phyloP scores from a whole-genome alignment of 2,329 filamentous ascomycete species.

The Mycosphaerella sp. region DNA sequence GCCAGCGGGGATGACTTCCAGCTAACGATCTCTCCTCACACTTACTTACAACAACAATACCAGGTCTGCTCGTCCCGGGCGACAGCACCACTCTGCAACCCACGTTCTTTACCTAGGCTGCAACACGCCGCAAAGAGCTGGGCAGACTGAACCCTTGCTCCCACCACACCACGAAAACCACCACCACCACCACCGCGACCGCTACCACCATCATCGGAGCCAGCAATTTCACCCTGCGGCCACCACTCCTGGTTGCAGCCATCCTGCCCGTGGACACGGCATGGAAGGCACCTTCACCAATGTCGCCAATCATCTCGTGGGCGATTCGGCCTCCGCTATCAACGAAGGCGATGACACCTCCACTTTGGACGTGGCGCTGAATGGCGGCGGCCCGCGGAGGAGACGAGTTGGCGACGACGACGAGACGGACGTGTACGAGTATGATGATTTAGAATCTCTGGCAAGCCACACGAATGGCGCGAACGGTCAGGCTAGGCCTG shows the following conservation, averaged over 20 bases:
- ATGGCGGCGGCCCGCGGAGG: constrained; percentile 55
- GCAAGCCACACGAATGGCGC: constrained; percentile 74
- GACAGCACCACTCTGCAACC: too few relatives aligned
- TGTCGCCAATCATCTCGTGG: constrained; percentile 78
- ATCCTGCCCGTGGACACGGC: constrained; percentile 10
- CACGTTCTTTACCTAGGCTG: too few relatives aligned
- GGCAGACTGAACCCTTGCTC: too few relatives aligned
- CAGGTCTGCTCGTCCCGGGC: background rate
- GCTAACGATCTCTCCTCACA: too few relatives aligned
- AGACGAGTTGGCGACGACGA: constrained; percentile 84
- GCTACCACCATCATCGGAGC: constrained; percentile 2
- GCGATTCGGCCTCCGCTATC: constrained; percentile 77
- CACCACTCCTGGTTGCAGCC: constrained; percentile 1
- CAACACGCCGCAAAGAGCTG: too few relatives aligned
- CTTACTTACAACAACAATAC: too few relatives aligned
- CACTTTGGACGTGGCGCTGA: constrained; percentile 57
- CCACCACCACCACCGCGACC: constrained; percentile 1
- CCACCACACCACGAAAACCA: background rate
- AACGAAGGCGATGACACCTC: constrained; percentile 69
- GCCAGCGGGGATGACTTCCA: too few relatives aligned
- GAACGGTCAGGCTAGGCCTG: constrained; percentile 50
- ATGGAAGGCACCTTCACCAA: constrained; percentile 90
- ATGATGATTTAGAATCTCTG: constrained; percentile 61
- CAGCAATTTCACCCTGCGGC: constrained; percentile 6
- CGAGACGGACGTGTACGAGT: constrained; percentile 73